Base-by-base conservation (phyloP, 305 asterid species). In the Ajuga reptans region DNA sequence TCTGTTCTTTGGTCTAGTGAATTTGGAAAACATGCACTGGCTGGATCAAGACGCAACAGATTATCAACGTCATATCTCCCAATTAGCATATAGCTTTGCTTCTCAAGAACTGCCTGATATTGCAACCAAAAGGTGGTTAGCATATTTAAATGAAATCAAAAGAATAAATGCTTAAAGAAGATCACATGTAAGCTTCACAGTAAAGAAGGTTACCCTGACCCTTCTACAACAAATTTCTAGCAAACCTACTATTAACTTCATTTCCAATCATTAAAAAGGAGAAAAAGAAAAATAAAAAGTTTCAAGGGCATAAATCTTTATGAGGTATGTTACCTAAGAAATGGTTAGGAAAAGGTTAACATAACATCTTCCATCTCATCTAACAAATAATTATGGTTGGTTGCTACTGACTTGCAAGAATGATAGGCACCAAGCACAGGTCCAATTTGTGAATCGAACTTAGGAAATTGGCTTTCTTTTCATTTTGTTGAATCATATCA, bases 91-190 rank as follows among this genome's bases (percentile, higher is more conserved):
- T 91, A 94, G 83, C 99, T 94, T 84, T 89, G 98, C 89, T 94
- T 94, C 90, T 94, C 99, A 71, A 94, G 97, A 82, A 94, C 99
- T 71, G 99, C 98, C 99, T 94, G 93, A 75, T 81, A 80, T 76
- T 68, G 66, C 70, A 78, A 68, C 64, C 79, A 64, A 47, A 51
- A 72, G 45, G 34, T 58, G 41, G 61, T 65, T 3, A 70, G 66
- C 54, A 49, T 2, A 31, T 68, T 34, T 51, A 49, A 58, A 69
- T 31, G 53, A 43, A 53, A 34, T 69, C 42, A 29, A 42, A 68
- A 59, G 55, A 58, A 68, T 45, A 5, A 45, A 21, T 51, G 62
- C 70, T 68, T 8, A n/a, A n/a, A n/a, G 15, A 66, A 61, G 64
- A 72, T 24, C 65, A 43, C 27, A 65, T 60, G 10, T 46, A 67